These are phyloP conservation scores for Populus tremula DNA, from an alignment of 345 rosid genomes.

Conservation along the genomic window DNA sequence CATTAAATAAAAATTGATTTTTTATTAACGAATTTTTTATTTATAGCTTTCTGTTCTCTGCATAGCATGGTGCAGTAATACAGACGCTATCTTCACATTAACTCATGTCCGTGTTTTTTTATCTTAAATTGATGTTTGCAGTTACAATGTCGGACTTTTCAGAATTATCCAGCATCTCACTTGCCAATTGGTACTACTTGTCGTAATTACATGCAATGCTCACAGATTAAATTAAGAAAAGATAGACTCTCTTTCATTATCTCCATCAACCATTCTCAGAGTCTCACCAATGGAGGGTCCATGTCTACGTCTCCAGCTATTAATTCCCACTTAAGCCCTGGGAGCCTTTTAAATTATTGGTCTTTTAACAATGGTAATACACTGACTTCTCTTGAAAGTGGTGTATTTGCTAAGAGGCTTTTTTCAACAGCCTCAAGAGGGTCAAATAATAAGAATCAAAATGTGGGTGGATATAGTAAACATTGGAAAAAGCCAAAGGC, in stretches of 20 bases:
- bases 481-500: constrained; percentile 38
- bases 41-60: not conserved
- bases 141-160: constrained; percentile 43
- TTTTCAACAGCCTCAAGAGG: constrained; percentile 38
- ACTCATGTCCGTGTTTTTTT: not conserved
- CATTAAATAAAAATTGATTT: not conserved
- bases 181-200: constrained; percentile 22
- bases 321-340: constrained; percentile 23
- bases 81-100: not conserved
- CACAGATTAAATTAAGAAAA: constrained; percentile 31
- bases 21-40: not conserved
- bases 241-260: constrained; percentile 19
- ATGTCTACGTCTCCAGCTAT: constrained; percentile 13
- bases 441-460: constrained; percentile 16
- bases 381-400: constrained; percentile 14
- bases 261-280: constrained; percentile 3
- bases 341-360: constrained; percentile 22
- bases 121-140: constrained; percentile 16
- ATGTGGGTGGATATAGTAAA: constrained; percentile 25
- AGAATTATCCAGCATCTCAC: constrained; percentile 20
- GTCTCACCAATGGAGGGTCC: not conserved
- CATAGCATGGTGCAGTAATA: not conserved
- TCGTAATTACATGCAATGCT: constrained; percentile 23
- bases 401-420: constrained; percentile 27
- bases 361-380: constrained; percentile 25